phyloP scores from a whole-genome alignment of 768 basidiomycete genomes.

The Lactifluus subvellereus region DNA sequence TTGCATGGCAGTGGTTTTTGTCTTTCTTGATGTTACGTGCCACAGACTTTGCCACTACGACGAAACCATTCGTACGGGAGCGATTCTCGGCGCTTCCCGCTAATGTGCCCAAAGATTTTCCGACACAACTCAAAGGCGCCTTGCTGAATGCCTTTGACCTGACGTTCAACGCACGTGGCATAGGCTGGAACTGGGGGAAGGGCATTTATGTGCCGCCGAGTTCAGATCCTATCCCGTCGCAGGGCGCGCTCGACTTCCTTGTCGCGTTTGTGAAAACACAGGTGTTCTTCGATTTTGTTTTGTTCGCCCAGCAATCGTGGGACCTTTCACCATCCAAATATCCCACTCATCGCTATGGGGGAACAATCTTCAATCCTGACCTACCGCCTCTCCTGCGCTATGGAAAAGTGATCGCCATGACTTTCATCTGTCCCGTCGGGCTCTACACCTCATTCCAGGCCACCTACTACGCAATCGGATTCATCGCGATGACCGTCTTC shows the following conservation, averaged over 20 bases:
- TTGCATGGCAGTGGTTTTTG: slow-evolving; percentile 6
- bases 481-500: slow-evolving; percentile 14
- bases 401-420: slow-evolving; percentile 18
- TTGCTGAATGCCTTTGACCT: slow-evolving; percentile 44
- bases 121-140: slow-evolving; percentile 12
- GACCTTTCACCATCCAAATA: slow-evolving; percentile 35
- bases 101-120: not conserved
- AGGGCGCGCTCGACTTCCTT: slow-evolving; percentile 35
- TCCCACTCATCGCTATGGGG: slow-evolving; percentile 29
- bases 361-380: slow-evolving; percentile 35
- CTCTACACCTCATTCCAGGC: slow-evolving; percentile 18
- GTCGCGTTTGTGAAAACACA: slow-evolving; percentile 43
- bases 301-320: slow-evolving; percentile 23
- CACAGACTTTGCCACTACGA: slow-evolving; percentile 12
- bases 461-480: slow-evolving; percentile 15
- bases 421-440: slow-evolving; percentile 24
- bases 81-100: slow-evolving; percentile 16
- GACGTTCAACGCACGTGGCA: slow-evolving; percentile 45
- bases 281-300: slow-evolving; percentile 37
- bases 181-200: slow-evolving; percentile 56
- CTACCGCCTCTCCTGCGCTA: slow-evolving; percentile 33
- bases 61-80: slow-evolving; percentile 16
- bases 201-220: slow-evolving; percentile 31
- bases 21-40: slow-evolving; percentile 20
- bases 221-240: slow-evolving; percentile 37